Base-by-base conservation (phyloP, 1,284 basidiomycete genomes). In the Tranzscheliella williamsii region DNA sequence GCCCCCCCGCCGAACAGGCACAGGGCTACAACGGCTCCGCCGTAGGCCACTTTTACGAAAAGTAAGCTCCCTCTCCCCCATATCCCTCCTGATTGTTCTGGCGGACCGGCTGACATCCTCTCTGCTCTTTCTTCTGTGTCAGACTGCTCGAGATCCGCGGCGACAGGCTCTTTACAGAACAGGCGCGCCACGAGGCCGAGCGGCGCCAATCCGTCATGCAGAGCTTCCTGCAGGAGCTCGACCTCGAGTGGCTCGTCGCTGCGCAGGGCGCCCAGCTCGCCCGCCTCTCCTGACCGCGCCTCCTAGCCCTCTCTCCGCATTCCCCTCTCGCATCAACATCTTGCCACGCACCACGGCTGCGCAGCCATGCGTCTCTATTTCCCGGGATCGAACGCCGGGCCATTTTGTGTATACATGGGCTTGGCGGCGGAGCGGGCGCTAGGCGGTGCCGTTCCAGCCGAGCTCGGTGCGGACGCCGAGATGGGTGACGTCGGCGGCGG, bases 41-140 rank as follows among this genome's bases (percentile, higher is more conserved):
- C 1, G 85, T 94, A 21, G 84, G 85, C 24, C 92, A 95, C 70
- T 95, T 95, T 70, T 80, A 91, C 63, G 89, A 91, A 66, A 95
- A 95, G 35, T 48, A 24, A 18, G 49, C 18, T 13, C 16, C 9
- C 13, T 5, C 12, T 4, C 29, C n/a, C 21, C 36, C 21, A n/a
- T 5, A 22, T 4, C 33, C 9, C 16, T 34, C 17, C 9, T 6
- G 30, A 32, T 32, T 16, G 17, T 9, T 22, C 17, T 29, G 13
- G 15, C 9, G 12, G 29, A 22, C 38, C 23, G 29, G 21, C 38
- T 36, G 11, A 5, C 21, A 5, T 32, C 17, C 21, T 22, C 22
- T 6, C 5, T 26, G 7, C 22, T 27, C 24, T 5, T 17, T 41
- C 11, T 33, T 18, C 29, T 5, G 4, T 22, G n/a, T 16, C 49